Percentiles rank a stretch among this genome's conserved stretches.
These are phyloP conservation scores for Aspergillus sp. DNA, from an alignment of 2,329 filamentous ascomycete species.

Conservation along the genomic window DNA sequence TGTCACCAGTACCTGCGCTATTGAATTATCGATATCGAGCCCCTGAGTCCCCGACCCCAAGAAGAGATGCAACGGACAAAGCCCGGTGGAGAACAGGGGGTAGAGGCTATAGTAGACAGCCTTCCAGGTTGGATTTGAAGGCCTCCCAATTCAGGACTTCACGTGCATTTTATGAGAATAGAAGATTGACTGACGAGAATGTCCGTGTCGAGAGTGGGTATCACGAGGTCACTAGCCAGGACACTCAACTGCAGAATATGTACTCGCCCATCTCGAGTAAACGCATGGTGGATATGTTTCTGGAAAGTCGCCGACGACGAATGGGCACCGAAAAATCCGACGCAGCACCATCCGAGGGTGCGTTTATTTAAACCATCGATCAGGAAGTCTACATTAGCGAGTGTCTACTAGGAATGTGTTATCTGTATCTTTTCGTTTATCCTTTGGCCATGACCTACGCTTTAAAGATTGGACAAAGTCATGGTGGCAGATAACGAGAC, in stretches of 20 bases:
- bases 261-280: conserved; percentile 36
- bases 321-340: conserved; percentile 21
- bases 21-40: conserved; percentile 23
- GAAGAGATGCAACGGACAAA: conserved; percentile 16
- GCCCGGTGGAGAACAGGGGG: conserved; percentile 24
- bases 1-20: conserved; percentile 28
- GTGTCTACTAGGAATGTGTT: not conserved
- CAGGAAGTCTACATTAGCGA: not conserved
- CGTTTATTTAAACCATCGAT: conserved; percentile 28
- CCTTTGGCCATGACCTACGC: not conserved
- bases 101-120: conserved; percentile 27
- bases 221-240: conserved; percentile 18
- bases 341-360: conserved; percentile 20
- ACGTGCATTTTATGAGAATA: conserved; percentile 24
- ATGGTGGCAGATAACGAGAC: not conserved
- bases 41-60: conserved; percentile 36
- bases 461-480: not conserved
- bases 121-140: conserved; percentile 26
- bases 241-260: conserved; percentile 24
- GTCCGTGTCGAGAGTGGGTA: conserved; percentile 19
- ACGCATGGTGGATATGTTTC: conserved; percentile 41
- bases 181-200: conserved; percentile 35
- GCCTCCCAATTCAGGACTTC: conserved; percentile 30
- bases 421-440: not conserved
- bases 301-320: conserved; percentile 35